Conservation (phyloP, 1,284 basidiomycete genomes). For the Erythrobasidium hasegawianum region DNA sequence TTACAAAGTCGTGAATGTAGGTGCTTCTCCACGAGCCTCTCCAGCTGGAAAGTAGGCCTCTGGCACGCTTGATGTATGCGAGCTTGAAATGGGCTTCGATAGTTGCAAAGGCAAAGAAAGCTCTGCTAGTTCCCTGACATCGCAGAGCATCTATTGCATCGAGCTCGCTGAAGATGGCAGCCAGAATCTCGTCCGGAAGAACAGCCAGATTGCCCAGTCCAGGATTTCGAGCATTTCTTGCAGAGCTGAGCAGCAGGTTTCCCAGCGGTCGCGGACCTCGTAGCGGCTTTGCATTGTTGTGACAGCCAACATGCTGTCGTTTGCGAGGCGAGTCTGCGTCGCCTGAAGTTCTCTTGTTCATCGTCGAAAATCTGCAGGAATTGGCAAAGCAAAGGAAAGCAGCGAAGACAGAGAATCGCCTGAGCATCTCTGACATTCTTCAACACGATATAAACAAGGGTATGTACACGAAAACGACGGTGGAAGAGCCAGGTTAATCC, state of each 20-base stretch:
- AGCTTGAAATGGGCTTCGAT: slow-evolving; percentile 46
- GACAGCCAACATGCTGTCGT: too few relatives aligned
- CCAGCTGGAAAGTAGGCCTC: slow-evolving; percentile 36
- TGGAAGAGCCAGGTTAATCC: too few relatives aligned
- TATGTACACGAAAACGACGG: too few relatives aligned
- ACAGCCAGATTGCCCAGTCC: slow-evolving; percentile 37
- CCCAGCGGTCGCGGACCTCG: slow-evolving; percentile 12
- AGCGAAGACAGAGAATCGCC: too few relatives aligned
- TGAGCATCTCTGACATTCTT: too few relatives aligned
- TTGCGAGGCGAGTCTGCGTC: too few relatives aligned
- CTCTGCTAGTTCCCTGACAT: slow-evolving; percentile 25
- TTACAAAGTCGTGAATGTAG: slow-evolving; percentile 38
- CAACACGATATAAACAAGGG: too few relatives aligned
- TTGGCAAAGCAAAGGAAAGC: too few relatives aligned
- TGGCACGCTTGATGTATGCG: slow-evolving; percentile 37
- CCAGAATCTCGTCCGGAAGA: slow-evolving; percentile 40
- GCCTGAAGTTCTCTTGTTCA: too few relatives aligned
- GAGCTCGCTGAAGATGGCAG: slow-evolving; percentile 35
- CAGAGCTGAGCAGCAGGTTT: slow-evolving; percentile 3
- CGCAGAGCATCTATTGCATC: slow-evolving; percentile 27
- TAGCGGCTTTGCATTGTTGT: too few relatives aligned
- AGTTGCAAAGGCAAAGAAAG: slow-evolving; percentile 44
- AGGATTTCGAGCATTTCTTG: slow-evolving; percentile 14
- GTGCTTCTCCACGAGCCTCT: slow-evolving; percentile 44
- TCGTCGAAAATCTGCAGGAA: too few relatives aligned